Evolutionary conservation across 768 basidiomycete genomes (phyloP).

Genomic region (Tylopilus rubrobrunneus): DNA sequence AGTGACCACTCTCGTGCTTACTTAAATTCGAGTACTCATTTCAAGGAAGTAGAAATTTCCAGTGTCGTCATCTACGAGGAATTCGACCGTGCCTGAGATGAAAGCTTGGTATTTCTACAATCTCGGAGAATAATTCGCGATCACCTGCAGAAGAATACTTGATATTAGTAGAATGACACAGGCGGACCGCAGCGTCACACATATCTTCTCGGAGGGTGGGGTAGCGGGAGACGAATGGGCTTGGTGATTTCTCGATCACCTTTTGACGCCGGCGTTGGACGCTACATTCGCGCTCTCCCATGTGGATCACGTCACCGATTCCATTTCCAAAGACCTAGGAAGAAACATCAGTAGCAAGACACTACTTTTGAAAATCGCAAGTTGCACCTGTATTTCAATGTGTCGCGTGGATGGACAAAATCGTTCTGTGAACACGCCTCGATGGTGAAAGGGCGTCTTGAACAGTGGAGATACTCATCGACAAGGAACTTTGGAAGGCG

Average conservation of each 20-base stretch:
- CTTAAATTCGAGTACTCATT: conserved; percentile 58
- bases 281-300: conserved; percentile 70
- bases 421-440: conserved; percentile 55
- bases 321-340: conserved; percentile 65
- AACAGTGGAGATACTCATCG: not conserved
- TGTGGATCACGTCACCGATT: conserved; percentile 50
- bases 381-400: conserved; percentile 57
- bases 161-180: conserved; percentile 47
- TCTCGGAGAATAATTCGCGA: not conserved
- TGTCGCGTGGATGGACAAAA: conserved; percentile 56
- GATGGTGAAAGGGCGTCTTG: conserved; percentile 46
- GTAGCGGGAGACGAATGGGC: conserved; percentile 48
- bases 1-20: no score
- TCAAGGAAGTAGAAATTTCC: conserved; percentile 64
- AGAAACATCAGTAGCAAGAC: not conserved
- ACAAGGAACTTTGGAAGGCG: conserved; percentile 21
- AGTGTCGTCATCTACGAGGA: conserved; percentile 52
- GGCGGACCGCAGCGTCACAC: conserved; percentile 48
- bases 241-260: conserved; percentile 66
- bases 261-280: conserved; percentile 70
- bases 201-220: conserved; percentile 44
- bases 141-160: conserved; percentile 58
- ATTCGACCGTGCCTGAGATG: conserved; percentile 59
- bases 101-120: not conserved
- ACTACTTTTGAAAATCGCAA: not conserved